phyloP scores from a whole-genome alignment of 2,329 filamentous ascomycete species.

The Thermothelomyces thermophilus region DNA sequence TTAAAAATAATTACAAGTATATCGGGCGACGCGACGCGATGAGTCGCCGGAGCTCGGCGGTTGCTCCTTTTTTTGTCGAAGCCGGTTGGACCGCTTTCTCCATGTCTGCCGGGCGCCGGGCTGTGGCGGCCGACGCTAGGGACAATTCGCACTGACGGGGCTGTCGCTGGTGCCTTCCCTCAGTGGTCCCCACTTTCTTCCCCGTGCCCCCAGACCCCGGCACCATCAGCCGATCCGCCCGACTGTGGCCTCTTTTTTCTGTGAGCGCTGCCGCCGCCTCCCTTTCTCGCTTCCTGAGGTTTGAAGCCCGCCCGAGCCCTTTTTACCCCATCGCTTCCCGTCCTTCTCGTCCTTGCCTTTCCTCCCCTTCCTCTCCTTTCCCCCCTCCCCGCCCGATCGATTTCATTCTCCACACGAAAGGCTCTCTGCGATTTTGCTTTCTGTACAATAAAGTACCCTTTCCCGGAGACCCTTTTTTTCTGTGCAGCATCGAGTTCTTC shows the following conservation, averaged over 20 bases:
- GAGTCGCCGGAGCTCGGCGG: background rate
- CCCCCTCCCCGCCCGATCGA: constrained; percentile 12
- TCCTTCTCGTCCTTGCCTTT: constrained; percentile 15
- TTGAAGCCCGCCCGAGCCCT: constrained; percentile 24
- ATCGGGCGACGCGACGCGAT: too few relatives aligned
- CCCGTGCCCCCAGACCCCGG: constrained; percentile 24
- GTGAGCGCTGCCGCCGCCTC: constrained; percentile 26
- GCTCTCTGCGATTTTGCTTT: constrained; percentile 3
- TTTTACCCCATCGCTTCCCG: constrained; percentile 27
- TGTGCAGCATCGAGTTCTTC: constrained; percentile 4
- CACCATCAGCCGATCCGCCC: constrained; percentile 29
- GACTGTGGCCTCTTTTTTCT: constrained; percentile 24
- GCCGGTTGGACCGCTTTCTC: constrained; percentile 1
- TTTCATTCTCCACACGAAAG: constrained; percentile 1
- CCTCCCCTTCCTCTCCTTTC: constrained; percentile 8
- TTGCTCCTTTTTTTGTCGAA: background rate
- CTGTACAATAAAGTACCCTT: background rate
- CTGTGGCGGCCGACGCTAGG: constrained; percentile 11
- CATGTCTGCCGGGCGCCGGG: constrained; percentile 10
- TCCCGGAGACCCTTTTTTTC: background rate
- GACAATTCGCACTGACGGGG: constrained; percentile 7
- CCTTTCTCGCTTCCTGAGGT: constrained; percentile 25
- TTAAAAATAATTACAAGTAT: too few relatives aligned
- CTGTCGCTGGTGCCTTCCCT: constrained; percentile 15
- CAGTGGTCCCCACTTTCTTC: constrained; percentile 22